Base-by-base conservation (phyloP, 2,329 filamentous ascomycete genomes). In the Claviceps capensis region DNA sequence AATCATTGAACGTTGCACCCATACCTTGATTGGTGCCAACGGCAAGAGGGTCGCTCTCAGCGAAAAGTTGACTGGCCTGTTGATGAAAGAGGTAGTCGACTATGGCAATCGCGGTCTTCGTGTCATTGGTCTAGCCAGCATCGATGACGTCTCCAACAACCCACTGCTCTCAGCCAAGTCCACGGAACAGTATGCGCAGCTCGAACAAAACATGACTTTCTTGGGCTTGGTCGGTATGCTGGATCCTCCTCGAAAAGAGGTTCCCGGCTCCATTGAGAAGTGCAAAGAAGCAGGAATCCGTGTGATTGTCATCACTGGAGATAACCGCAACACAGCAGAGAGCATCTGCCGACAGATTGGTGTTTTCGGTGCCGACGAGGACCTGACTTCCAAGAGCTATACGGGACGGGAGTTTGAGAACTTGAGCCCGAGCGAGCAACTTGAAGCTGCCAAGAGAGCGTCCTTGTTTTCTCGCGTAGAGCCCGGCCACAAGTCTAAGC, bases 321-420 rank as follows among this genome's bases (percentile, higher is more conserved):
- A 98, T 71, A 98, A 95, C 72, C 89, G 86, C 65, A 95, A 94
- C 72, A 98, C 93, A 3, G 93, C 93, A 8, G 93, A 98, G 73
- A 91, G 88, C 55, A 96, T 98, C 65, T 98, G 93, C 73, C 86
- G 91, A 62, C 86, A 95, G 68, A 98, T 98, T 66, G 93, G 93
- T 55, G 83, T 98, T 50, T 98, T 98, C 67, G 85, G 82, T 16
- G 71, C 78, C 58, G 71, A 84, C 55, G 91, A 97, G 68, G 79
- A 96, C 63, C 77, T 97, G 26, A 80, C 74, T 44, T 90, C 90
- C 62, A 97, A 96, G 78, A 96, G 89, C 70, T 97, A 80, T 63
- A 98, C 93, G 57, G 93, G 93, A 52, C 85, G 91, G 58, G 86
- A 98, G 67, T 98, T 98, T 59, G 93, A 98, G 63, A 82, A 82